A percentile compares a stretch with the other conserved stretches of the same genome.
These are phyloP conservation scores for Phialocephala sp. DNA, from an alignment of 2,329 filamentous ascomycete genomes.

Conservation along the genomic window DNA sequence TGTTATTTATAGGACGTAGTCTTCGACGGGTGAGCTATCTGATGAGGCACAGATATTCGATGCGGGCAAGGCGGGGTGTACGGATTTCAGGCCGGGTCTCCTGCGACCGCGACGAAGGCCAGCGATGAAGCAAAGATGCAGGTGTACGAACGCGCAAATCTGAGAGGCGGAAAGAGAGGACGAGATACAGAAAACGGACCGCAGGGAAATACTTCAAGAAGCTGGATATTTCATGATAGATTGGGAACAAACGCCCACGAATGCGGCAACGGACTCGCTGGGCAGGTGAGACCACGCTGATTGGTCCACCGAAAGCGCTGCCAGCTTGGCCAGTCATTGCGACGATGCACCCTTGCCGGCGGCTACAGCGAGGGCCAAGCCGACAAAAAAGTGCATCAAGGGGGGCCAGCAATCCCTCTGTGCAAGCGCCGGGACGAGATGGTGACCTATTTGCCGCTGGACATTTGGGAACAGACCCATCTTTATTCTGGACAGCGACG, in stretches of 20 bases:
- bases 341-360: conserved; percentile 18
- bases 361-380: conserved; percentile 20
- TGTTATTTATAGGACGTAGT: conserved; percentile 40
- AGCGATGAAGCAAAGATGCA: conserved; percentile 19
- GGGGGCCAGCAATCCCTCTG: neutral
- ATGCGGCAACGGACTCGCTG: conserved; percentile 12
- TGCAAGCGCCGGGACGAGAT: conserved; percentile 9
- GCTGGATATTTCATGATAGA: conserved; percentile 27
- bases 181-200: conserved; percentile 32
- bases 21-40: conserved; percentile 36
- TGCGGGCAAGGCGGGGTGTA: conserved; percentile 34
- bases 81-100: conserved; percentile 23
- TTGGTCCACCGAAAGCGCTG: conserved; percentile 31
- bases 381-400: neutral
- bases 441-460: conserved; percentile 8
- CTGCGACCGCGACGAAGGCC: conserved; percentile 37
- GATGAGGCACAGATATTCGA: conserved; percentile 37
- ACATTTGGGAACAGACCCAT: conserved; percentile 4
- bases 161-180: conserved; percentile 28
- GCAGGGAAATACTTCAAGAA: conserved; percentile 27
- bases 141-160: conserved; percentile 26
- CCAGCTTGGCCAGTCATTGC: conserved; percentile 24
- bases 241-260: conserved; percentile 24
- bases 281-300: conserved; percentile 22
- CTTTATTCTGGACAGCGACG: neutral